Conservation (phyloP, 176 grass and related monocot species). For the Elaeis guineensis region DNA sequence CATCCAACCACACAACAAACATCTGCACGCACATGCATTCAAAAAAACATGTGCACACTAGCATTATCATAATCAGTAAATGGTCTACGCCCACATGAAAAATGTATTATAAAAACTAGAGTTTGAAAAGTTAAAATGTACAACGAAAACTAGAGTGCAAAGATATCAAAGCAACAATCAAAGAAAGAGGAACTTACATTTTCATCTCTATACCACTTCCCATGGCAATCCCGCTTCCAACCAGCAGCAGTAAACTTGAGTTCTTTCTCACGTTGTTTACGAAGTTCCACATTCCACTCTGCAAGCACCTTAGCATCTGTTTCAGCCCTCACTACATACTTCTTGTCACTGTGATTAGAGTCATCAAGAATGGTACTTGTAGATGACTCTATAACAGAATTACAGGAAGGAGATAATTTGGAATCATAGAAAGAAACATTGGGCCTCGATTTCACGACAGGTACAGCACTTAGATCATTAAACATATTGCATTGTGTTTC, state of each 20-base stretch:
- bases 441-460: conserved; percentile 4
- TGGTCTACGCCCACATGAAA: no score
- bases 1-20: no score
- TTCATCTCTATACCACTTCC: conserved; percentile 82
- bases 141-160: background rate
- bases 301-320: conserved; percentile 18
- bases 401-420: background rate
- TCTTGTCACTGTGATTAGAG: conserved; percentile 16
- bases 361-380: conserved; percentile 1
- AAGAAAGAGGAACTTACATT: conserved; percentile 39
- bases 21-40: no score
- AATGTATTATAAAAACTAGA: no score
- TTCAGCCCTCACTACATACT: conserved; percentile 5
- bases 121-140: no score
- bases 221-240: conserved; percentile 60
- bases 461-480: conserved; percentile 22
- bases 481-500: conserved; percentile 48
- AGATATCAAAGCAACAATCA: background rate
- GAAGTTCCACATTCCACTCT: conserved; percentile 22
- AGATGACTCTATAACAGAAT: conserved; percentile 10
- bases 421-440: conserved; percentile 8
- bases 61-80: no score
- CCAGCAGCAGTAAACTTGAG: conserved; percentile 54
- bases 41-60: no score
- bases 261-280: conserved; percentile 42